phyloP scores from a whole-genome alignment of 495 filamentous ascomycete species.

The Aspergillus mulundensis region DNA sequence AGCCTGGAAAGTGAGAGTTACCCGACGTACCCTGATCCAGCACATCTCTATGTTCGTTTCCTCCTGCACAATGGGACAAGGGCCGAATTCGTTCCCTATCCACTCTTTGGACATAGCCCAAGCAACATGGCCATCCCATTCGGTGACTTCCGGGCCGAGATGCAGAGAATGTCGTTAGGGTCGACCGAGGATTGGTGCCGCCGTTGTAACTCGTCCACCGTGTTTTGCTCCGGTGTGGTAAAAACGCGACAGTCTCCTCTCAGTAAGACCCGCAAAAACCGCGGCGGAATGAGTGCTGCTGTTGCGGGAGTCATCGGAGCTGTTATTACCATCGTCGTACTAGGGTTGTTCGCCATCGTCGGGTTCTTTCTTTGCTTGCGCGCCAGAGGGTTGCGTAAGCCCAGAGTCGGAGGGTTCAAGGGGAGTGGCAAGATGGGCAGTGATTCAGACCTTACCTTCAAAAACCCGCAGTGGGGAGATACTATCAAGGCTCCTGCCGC shows the following conservation, averaged over 20 bases:
- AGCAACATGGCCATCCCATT: conserved; percentile 53
- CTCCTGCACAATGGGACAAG: conserved; percentile 69
- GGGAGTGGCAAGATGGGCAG: conserved; percentile 46
- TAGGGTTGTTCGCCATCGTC: conserved; percentile 22
- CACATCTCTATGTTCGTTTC: conserved; percentile 70
- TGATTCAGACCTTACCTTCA: conserved; percentile 45
- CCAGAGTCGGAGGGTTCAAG: conserved; percentile 44
- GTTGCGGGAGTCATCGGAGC: conserved; percentile 57
- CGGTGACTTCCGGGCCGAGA: conserved; percentile 55
- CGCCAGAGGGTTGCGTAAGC: conserved; percentile 22
- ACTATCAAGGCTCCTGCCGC: conserved; percentile 18
- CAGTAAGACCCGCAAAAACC: conserved; percentile 6
- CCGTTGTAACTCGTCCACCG: conserved; percentile 58
- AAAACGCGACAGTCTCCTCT: background rate
- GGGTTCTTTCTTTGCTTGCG: conserved; percentile 42
- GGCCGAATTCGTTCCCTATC: conserved; percentile 49
- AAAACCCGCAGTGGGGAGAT: conserved; percentile 27
- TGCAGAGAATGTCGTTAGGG: conserved; percentile 58
- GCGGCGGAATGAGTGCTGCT: conserved; percentile 23
- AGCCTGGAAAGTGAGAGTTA: conserved; percentile 48
- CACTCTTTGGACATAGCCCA: conserved; percentile 60
- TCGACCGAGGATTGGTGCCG: conserved; percentile 64
- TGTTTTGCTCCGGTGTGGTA: conserved; percentile 51
- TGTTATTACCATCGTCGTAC: conserved; percentile 34
- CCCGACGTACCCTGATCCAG: conserved; percentile 44